A percentile compares a stretch with the other conserved stretches of the same genome.
Conservation (phyloP, 1,284 basidiomycete species). For the Thecaphora thlaspeos region DNA sequence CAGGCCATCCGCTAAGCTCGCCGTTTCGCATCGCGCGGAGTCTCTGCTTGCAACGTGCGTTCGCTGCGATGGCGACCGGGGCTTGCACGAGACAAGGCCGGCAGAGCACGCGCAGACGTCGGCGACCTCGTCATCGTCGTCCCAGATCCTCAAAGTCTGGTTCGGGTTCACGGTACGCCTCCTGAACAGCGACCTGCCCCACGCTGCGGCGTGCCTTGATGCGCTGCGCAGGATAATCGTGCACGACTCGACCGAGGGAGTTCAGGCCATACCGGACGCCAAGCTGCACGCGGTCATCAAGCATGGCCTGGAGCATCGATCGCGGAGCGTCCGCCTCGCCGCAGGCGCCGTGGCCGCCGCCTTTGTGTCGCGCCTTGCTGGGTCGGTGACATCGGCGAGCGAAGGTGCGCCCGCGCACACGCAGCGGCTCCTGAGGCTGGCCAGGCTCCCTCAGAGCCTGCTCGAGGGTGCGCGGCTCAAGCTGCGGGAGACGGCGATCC, state of each 20-base stretch:
- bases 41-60: neutral
- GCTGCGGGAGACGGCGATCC: constrained; percentile 32
- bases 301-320: neutral
- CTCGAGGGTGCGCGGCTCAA: constrained; percentile 8
- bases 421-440: constrained; percentile 4
- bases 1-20: no score
- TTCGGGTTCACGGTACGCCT: neutral
- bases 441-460: constrained; percentile 11
- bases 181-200: neutral
- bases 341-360: neutral
- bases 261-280: neutral
- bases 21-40: neutral
- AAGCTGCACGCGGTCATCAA: neutral
- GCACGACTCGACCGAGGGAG: neutral
- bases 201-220: neutral
- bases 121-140: neutral
- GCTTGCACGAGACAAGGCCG: neutral
- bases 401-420: neutral
- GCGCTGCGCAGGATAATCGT: neutral
- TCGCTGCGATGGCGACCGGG: neutral
- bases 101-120: neutral
- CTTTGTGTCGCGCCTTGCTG: neutral
- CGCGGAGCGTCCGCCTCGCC: neutral
- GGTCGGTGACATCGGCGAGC: neutral
- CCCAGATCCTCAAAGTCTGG: no score